Conservation (phyloP, 345 rosid species). For the Murraya paniculata region DNA sequence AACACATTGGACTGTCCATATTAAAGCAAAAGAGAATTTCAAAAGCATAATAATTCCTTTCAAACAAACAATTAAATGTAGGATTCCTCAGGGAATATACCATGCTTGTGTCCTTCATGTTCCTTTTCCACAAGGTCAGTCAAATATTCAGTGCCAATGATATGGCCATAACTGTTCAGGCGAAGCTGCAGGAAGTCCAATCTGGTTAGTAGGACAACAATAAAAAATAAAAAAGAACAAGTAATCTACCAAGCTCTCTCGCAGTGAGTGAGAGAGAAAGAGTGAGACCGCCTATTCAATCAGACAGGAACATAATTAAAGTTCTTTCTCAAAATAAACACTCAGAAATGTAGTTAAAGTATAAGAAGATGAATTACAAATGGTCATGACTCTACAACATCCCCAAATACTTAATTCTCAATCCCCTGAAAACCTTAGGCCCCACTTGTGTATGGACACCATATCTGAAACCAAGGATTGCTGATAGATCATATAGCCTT, state of each 20-base stretch:
- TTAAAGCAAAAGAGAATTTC: background rate
- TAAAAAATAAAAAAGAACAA: background rate
- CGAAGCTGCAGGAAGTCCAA: constrained; percentile 74
- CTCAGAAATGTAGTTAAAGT: background rate
- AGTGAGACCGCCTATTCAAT: background rate
- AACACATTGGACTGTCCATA: background rate
- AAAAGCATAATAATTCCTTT: background rate
- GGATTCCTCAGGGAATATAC: constrained; percentile 35
- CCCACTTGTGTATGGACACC: background rate
- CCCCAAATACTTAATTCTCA: background rate
- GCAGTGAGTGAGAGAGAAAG: background rate
- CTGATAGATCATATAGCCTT: background rate
- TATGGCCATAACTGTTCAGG: constrained; percentile 73
- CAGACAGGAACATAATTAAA: background rate
- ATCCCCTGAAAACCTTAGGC: background rate
- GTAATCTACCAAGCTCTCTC: background rate
- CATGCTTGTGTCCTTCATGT: constrained; percentile 66
- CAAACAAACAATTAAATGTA: background rate
- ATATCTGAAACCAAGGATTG: background rate
- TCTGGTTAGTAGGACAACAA: constrained; percentile 22
- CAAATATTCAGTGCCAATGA: constrained; percentile 87
- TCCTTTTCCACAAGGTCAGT: constrained; percentile 95
- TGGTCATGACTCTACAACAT: background rate
- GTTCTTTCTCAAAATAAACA: background rate
- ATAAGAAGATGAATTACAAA: background rate